Conservation (phyloP, 768 basidiomycete genomes). For the Mycena floridula region DNA sequence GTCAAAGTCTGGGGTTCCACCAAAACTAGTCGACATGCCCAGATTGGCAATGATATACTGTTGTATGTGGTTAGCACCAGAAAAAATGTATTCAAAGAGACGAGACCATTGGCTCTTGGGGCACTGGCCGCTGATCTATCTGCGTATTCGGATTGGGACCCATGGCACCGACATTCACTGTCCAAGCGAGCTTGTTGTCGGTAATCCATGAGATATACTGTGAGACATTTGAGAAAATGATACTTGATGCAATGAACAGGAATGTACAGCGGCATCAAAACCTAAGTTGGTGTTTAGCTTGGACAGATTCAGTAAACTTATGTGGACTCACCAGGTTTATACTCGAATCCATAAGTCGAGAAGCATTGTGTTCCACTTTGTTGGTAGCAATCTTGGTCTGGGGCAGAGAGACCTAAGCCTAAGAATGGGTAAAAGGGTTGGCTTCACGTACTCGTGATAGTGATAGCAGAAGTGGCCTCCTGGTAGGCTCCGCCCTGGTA, state of each 20-base stretch:
- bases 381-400: too few relatives aligned
- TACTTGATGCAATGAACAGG: slow-evolving; percentile 16
- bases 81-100: not conserved
- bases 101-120: slow-evolving; percentile 83
- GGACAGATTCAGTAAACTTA: slow-evolving; percentile 63
- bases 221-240: not conserved
- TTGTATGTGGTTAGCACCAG: slow-evolving; percentile 27
- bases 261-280: slow-evolving; percentile 58
- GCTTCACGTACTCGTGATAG: slow-evolving; percentile 33
- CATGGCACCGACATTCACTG: slow-evolving; percentile 58
- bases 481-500: too few relatives aligned
- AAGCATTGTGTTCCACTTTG: too few relatives aligned
- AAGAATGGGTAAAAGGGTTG: slow-evolving; percentile 5
- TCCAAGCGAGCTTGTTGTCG: too few relatives aligned
- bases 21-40: slow-evolving; percentile 26
- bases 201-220: slow-evolving; percentile 87
- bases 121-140: slow-evolving; percentile 61
- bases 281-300: slow-evolving; percentile 64
- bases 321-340: too few relatives aligned
- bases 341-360: too few relatives aligned
- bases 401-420: not conserved
- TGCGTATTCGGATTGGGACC: slow-evolving; percentile 52
- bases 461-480: slow-evolving; percentile 66
- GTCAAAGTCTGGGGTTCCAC: not conserved
- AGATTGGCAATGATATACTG: slow-evolving; percentile 81